Conservation (phyloP, 192 early-diverging fungal genomes). For the Gonapodya prolifera region DNA sequence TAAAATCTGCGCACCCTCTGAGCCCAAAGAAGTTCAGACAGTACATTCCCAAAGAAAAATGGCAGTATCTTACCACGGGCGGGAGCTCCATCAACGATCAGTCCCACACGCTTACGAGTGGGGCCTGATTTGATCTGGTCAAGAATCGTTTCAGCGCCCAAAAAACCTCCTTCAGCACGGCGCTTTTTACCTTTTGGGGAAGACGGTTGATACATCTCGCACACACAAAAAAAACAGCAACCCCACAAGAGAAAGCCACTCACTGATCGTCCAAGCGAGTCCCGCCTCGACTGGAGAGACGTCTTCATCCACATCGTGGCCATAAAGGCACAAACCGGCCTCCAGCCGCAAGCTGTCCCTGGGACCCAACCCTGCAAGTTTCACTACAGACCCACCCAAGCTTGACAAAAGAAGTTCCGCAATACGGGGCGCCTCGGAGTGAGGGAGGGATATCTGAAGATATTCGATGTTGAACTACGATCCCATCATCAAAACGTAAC, state of each 20-base stretch:
- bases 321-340: conserved; percentile 95
- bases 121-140: conserved; percentile 71
- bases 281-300: conserved; percentile 86
- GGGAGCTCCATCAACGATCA: conserved; percentile 85
- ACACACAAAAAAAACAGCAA: not conserved
- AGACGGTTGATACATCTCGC: conserved; percentile 1
- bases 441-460: conserved; percentile 68
- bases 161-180: conserved; percentile 78
- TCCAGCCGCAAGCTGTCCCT: conserved; percentile 91
- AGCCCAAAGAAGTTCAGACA: not conserved
- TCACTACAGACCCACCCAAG: conserved; percentile 41
- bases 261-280: conserved; percentile 89
- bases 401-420: conserved; percentile 53
- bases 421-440: conserved; percentile 49
- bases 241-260: not conserved
- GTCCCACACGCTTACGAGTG: conserved; percentile 68
- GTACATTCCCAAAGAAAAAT: not conserved
- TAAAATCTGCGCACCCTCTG: conserved; percentile 23
- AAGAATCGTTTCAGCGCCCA: conserved; percentile 75
- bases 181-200: conserved; percentile 59
- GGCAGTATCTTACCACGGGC: conserved; percentile 42
- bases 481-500: not conserved
- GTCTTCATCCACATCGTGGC: conserved; percentile 86
- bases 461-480: not conserved
- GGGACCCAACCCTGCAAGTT: conserved; percentile 88